Evolutionary conservation across 129 eudicot species (phyloP).

Genomic region (Lactuca sativa): DNA sequence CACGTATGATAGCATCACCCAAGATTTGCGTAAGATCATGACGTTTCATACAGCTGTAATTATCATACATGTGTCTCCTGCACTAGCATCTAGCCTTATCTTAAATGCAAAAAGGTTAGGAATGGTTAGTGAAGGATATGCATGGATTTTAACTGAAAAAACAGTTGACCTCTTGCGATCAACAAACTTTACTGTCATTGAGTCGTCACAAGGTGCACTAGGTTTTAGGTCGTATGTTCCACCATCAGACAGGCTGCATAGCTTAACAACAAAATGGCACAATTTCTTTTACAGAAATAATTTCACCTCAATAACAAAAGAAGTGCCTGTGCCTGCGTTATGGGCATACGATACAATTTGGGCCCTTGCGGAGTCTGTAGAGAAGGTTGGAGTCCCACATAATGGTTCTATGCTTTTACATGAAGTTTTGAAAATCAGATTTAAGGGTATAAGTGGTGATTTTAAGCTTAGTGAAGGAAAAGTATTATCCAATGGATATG

Average conservation of each 20-base stretch:
- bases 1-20: slow-evolving; percentile 29
- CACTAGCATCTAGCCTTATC: slow-evolving; percentile 34
- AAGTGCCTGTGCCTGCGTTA: slow-evolving; percentile 14
- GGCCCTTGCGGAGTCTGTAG: slow-evolving; percentile 32
- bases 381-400: slow-evolving; percentile 13
- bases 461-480: slow-evolving; percentile 38
- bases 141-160: no score
- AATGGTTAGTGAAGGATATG: slow-evolving; percentile 46
- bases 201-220: slow-evolving; percentile 43
- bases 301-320: background rate
- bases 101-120: slow-evolving; percentile 31
- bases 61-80: slow-evolving; percentile 36
- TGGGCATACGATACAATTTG: slow-evolving; percentile 35
- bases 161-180: slow-evolving; percentile 16
- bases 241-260: slow-evolving; percentile 14
- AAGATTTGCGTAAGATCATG: slow-evolving; percentile 40
- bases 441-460: slow-evolving; percentile 56
- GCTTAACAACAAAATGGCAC: slow-evolving; percentile 30
- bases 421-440: slow-evolving; percentile 21
- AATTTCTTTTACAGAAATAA: background rate
- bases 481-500: slow-evolving; percentile 22
- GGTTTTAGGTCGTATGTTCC: slow-evolving; percentile 46
- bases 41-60: slow-evolving; percentile 30
- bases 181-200: slow-evolving; percentile 19
- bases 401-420: background rate